A percentile compares a stretch with the other conserved stretches of the same genome.
Evolutionary conservation across 805 yeast genomes (phyloP).

Genomic region (Saccharomycopsis schoenii): DNA sequence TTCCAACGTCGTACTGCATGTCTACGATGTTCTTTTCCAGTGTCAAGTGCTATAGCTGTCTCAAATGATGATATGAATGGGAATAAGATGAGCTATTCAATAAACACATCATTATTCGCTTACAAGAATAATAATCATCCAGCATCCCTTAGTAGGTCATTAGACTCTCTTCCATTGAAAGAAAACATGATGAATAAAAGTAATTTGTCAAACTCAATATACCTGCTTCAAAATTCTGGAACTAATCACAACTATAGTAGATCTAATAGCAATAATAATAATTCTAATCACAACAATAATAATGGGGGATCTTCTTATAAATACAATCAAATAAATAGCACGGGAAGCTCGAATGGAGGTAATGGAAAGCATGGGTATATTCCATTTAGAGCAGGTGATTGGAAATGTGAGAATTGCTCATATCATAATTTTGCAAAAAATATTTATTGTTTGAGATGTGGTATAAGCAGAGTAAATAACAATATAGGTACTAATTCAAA

Average conservation of each 20-base stretch:
- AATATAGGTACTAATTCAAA: constrained; percentile 2
- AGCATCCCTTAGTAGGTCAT: not conserved
- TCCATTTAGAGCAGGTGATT: constrained; percentile 95
- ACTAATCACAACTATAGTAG: constrained; percentile 4
- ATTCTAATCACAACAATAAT: not conserved
- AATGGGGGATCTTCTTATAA: constrained; percentile 3
- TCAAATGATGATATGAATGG: constrained; percentile 1
- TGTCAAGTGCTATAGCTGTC: constrained; percentile 58
- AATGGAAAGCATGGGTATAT: constrained; percentile 30
- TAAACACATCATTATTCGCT: not conserved
- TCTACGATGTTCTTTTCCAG: constrained; percentile 86
- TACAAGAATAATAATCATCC: not conserved
- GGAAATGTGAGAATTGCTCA: constrained; percentile 81
- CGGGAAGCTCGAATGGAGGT: constrained; percentile 1
- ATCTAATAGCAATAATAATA: constrained; percentile 2
- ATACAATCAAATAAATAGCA: constrained; percentile 17
- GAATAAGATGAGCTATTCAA: constrained; percentile 7
- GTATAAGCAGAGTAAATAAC: constrained; percentile 47
- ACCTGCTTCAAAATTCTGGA: constrained; percentile 1
- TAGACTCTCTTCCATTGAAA: not conserved
- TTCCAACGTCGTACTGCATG: constrained; percentile 92
- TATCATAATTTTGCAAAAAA: constrained; percentile 93
- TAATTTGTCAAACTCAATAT: not conserved
- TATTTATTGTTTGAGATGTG: constrained; percentile 78
- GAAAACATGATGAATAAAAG: not conserved